Base-by-base conservation (phyloP, 2,329 filamentous ascomycete species). In the Penicillium sp. region DNA sequence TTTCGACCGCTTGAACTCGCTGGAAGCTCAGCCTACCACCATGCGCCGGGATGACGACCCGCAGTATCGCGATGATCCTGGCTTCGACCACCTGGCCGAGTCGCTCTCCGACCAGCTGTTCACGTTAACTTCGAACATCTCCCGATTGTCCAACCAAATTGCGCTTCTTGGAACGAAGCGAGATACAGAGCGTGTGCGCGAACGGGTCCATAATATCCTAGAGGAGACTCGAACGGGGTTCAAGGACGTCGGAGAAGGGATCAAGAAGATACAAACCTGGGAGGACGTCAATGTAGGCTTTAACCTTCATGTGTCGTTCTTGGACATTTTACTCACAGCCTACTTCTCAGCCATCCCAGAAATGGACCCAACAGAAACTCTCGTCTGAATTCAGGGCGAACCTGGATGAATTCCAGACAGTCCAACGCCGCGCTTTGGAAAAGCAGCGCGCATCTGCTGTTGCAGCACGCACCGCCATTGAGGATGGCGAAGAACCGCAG, bases 331-430 rank as follows among this genome's bases (percentile, higher is more conserved):
- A 23, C 4, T 17, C 32, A 42, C 56, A 41, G 30, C 47, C 32
- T 15, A 28, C 4, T 21, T 16, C 3, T 19, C 45, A 95, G 88
- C 87, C 91, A 45, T 86, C 88, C 39, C 93, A 98, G 74, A 94
- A 91, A 68, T 97, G 94, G 73, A 93, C 89, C 15, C 91, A 96
- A 60, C 87, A 91, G 55, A 97, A 97, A 66, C 78, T 98, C 21
- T 91, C 88, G 47, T 86, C 87, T 60, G 90, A 97, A 64, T 96
- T 97, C 73, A 86, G 90, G 62, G 79, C 86, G 23, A 86, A 87
- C 33, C 80, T 97, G 43, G 81, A 84, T 54, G 90, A 96, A 57
- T 98, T 98, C 69, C 91, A 97, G 70, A 77, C 77, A 39, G 80
- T 97, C n/a, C 93, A 97, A 69, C 82, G 89, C 45, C 80, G 81